Evolutionary conservation across 805 yeast species (phyloP), one percentile per base, ranked within the genome.

Genomic region (Starmerella sp.): DNA sequence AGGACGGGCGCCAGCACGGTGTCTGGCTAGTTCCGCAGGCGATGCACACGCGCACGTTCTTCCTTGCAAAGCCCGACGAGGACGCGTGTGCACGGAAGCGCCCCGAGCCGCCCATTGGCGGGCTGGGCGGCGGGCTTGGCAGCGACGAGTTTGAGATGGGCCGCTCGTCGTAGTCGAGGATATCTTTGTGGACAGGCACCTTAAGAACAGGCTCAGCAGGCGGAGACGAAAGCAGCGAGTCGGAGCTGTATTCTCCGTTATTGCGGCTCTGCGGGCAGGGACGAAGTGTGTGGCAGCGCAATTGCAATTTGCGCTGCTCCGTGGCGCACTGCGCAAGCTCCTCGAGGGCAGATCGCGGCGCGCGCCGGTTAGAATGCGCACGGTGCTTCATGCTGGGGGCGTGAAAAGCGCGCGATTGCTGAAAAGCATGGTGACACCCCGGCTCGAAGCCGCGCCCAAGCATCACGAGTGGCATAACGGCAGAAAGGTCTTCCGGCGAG

Each of bases 1-100:
- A 91, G 5, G 95, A 84, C 1, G 98, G 98, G 66, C 98, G 79
- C 98, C 98, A 91, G 70, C 98, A 91, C 5, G 98, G 98, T 6
- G 95, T 86, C 62, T 86, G 93, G 54, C 82, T 84, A 1, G 93
- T 81, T 6, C 89, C 88, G 71, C 98, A 91, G 6, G 96, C 87
- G 32, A 91, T 82, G 67, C 98, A 91, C 22, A 55, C 47, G 22
- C 51, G 39, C 17, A 36, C 14, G 10, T 15, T 7, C 29, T 17
- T 39, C 38, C 3, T 15, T 10, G 14, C 29, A 28, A 8, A 17
- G 28, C 30, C 28, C 28, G 8, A 7, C 41, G 13, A 6, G 41
- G 8, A 14, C 41, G 9, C 5, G 13, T n/a, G 22, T 22, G 43
- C 2, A 15, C 43, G 15, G 29, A 39, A 6, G 35, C 35, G 35